Base-by-base conservation (phyloP, 2,329 filamentous ascomycete genomes). In the Colletotrichum coccodes region DNA sequence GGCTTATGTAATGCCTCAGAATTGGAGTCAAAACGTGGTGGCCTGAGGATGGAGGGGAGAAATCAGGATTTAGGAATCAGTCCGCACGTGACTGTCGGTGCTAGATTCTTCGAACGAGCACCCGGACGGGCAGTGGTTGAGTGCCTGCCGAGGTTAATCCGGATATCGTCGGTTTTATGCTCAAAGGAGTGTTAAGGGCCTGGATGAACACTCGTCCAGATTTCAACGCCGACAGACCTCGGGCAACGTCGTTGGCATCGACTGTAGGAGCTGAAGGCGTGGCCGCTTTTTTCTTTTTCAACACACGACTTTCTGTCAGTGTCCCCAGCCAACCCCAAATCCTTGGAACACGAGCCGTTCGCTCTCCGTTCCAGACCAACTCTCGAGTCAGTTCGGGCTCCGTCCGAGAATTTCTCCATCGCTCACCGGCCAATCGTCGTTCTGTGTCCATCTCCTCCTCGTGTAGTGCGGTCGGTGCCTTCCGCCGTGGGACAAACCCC, bases 401-500 rank as follows among this genome's bases (percentile, higher is more conserved):
- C 54, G 49, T 69, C 61, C 61, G 61, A 69, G 54, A 60, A 69
- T 60, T 57, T 69, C 61, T 69, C 61, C 66, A 66, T 42, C 16
- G 30, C 14, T 7, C 21, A 23, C 9, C 3, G 36, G 5, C 66
- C 66, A 66, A 65, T 68, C 40, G 40, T 21, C 30, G n/a, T 18
- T 21, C 52, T 23, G 18, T 1, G 18, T 6, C 5, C 21, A 8
- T 23, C 47, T 54, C 34, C 46, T 47, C 38, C 32, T 40, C 21
- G n/a, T 3, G 23, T n/a, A n/a, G n/a, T n/a, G n/a, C n/a, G n/a
- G n/a, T n/a, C 40, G 47, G 42, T 56, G 36, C 34, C 32, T 42
- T 62, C 7, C 42, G 26, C 28, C 32, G 52, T 40, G 53, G 54
- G 34, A 28, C n/a, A 47, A 57, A 56, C 28, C 61, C 65, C 54